Base-by-base conservation (phyloP, 495 filamentous ascomycete species). In the Hypoxylon cercidicola region DNA sequence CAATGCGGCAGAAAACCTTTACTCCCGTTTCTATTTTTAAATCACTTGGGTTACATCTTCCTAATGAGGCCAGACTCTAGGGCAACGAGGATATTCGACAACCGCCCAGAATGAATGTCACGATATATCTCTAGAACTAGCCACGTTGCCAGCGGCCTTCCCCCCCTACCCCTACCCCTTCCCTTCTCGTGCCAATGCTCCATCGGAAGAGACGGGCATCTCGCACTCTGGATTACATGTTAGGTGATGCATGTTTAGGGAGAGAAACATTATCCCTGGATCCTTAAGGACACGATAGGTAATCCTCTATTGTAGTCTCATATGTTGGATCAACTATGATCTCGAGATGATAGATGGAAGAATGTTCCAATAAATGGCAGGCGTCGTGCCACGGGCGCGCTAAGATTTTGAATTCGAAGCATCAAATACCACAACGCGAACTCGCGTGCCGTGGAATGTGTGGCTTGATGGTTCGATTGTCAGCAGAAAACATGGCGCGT, bases 11-110 rank as follows among this genome's bases (percentile, higher is more conserved):
- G 5, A 53, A 47, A 19, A 6, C 18, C 15, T 12, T 20, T 25
- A 0, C 34, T 12, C 25, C 9, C 46, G 25, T 54, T 64, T 64
- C 55, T 59, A 59, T 64, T 55, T 60, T 64, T 59, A 19, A 40
- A 43, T 41, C 10, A 21, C 20, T 18, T 41, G 40, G 55, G 55
- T 65, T 65, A 35, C 62, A 59, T 64, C 41, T 49, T 19, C 34
- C n/a, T n/a, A n/a, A n/a, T n/a, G 25, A 28, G 25, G 25, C 25
- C 25, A 28, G 25, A 7, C 25, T 28, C 25, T n/a, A 28, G 15
- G n/a, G 13, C 7, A 21, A 5, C 41, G 35, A n/a, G 44, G 18
- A 15, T 15, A 15, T 16, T 15, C 39, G 5, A 6, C 12, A n/a
- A 41, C 1, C 39, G 3, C 1, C 12, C 9, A 41, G 9, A 7